Evolutionary conservation across 495 filamentous ascomycete species (phyloP).

Genomic region (Clavariopsis aquatica): DNA sequence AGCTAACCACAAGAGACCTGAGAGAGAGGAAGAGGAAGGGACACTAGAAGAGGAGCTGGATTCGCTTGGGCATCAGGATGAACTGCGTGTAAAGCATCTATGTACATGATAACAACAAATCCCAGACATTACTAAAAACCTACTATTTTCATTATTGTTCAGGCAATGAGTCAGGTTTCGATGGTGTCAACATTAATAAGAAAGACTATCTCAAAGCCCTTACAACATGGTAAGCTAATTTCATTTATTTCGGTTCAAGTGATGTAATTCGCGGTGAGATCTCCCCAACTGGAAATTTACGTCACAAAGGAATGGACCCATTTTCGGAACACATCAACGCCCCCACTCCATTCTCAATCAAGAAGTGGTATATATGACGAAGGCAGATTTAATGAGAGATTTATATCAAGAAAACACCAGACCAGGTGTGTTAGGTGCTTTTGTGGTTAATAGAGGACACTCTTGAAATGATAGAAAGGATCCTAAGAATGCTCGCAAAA

Average conservation of each 20-base stretch:
- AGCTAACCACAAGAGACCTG: constrained; percentile 57
- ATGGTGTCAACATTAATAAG: constrained; percentile 44
- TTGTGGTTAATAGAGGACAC: no score
- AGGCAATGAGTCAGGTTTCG: constrained; percentile 48
- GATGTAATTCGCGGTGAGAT: no score
- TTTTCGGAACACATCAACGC: no score
- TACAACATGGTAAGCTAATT: constrained; percentile 45
- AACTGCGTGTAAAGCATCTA: constrained; percentile 58
- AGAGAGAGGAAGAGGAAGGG: constrained; percentile 61
- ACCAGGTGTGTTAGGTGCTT: no score
- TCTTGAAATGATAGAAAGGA: no score
- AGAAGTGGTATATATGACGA: no score
- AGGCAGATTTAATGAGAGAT: no score
- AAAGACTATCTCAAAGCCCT: constrained; percentile 45
- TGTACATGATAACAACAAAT: constrained; percentile 50
- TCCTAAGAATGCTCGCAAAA: no score
- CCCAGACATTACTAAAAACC: not conserved
- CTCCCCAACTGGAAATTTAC: not conserved
- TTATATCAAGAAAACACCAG: no score
- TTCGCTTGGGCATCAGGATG: constrained; percentile 63
- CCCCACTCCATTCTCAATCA: no score
- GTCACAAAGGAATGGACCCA: no score
- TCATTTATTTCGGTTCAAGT: no score
- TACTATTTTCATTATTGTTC: not conserved
- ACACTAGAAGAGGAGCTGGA: constrained; percentile 62